Evolutionary conservation across 345 rosid genomes (phyloP), one percentile per base, ranked within the genome.

Genomic region (Eucalyptus guilfoylei): DNA sequence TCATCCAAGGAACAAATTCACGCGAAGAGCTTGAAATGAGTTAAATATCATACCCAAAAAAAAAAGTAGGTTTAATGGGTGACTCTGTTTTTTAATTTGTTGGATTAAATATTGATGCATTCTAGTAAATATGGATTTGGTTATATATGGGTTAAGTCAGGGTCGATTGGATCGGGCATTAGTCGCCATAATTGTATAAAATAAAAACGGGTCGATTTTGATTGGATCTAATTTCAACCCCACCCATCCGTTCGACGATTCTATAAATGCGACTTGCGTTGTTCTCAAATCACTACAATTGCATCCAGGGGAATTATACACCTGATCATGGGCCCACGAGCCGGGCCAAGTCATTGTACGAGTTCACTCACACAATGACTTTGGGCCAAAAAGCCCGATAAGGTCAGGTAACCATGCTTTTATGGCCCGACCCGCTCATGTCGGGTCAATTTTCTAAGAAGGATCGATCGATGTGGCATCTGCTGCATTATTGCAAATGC

Each of bases 231-330:
- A 24, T 30, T 30, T 30, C 9, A 0, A 62, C 17, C 72, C 5
- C 0, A 4, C 1, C 17, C 19, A 30, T 6, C 19, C 17, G 1
- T 28, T 62, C 9, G 1, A 30, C 19, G 9, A 7, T 30, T 62
- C 17, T 34, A 69, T 17, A 30, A 30, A 13, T 30, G 34, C 19
- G 9, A 30, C 19, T 13, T 7, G 0, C 8, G 5, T 30, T 14
- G 19, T 62, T 62, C 34, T 30, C 17, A 64, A 13, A 64, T 64
- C 72, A 30, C 72, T 6, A 0, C 37, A 30, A 64, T 64, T 30
- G 17, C 19, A 64, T 30, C 34, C 17, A 2, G 37, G 30, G 72
- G 72, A 14, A 30, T 0, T 30, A 19, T 14, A 64, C 34, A 64
- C 19, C 72, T 30, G 72, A 64, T 30, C 37, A 64, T 30, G 72